These are phyloP conservation scores for Xylariales sp. DNA, from an alignment of 2,329 filamentous ascomycete genomes.

Conservation along the genomic window DNA sequence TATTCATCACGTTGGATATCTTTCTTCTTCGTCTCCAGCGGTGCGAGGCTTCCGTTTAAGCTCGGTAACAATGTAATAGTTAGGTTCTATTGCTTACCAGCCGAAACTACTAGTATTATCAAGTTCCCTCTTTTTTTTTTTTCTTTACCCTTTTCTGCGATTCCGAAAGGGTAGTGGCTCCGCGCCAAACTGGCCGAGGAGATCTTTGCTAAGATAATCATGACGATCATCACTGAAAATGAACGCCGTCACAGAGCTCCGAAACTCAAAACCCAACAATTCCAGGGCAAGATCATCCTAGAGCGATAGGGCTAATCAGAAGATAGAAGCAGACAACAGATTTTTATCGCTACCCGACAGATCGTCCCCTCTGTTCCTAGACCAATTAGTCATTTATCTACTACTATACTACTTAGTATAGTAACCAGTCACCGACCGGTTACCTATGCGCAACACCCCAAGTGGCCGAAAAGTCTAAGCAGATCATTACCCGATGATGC, in stretches of 20 bases:
- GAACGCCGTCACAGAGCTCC: conserved; percentile 19
- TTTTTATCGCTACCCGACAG: neutral
- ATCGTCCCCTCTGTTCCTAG: neutral
- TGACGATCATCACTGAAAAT: conserved; percentile 28
- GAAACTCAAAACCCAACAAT: conserved; percentile 3
- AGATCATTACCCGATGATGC: neutral
- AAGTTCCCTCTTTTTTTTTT: neutral
- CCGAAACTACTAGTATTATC: neutral
- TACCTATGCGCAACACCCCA: neutral
- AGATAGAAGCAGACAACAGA: neutral
- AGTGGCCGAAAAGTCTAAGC: neutral
- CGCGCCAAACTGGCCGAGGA: neutral
- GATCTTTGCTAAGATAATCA: conserved; percentile 10
- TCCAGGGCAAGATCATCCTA: neutral
- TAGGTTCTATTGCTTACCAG: neutral
- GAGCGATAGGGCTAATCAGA: conserved; percentile 24
- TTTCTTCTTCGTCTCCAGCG: neutral
- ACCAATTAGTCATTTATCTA: neutral
- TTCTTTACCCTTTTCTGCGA: neutral
- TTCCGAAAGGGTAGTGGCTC: conserved; percentile 9
- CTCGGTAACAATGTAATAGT: conserved; percentile 1
- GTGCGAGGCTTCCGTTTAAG: neutral
- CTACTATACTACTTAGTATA: too few relatives aligned
- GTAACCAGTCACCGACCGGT: too few relatives aligned
- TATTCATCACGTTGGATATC: neutral